Evolutionary conservation across 148 eudicot species (phyloP).

Genomic region (Camellia sinensis): DNA sequence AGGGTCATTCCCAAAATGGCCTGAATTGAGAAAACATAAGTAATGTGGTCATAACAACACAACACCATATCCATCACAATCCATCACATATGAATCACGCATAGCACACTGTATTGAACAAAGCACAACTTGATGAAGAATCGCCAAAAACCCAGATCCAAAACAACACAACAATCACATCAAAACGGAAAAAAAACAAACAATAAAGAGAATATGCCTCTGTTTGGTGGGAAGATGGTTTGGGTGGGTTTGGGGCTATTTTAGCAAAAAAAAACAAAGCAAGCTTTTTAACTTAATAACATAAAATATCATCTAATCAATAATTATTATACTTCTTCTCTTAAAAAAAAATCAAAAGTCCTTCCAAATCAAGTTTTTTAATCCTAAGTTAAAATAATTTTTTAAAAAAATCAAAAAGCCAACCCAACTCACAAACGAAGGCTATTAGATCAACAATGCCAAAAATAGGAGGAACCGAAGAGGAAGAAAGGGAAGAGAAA

Average conservation of each 20-base stretch:
- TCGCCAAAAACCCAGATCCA: neutral
- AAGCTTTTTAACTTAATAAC: no score
- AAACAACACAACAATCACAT: constrained; percentile 1
- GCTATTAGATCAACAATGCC: neutral
- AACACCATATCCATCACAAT: neutral
- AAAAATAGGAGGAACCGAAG: neutral
- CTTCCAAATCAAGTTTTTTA: no score
- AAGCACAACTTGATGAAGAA: neutral
- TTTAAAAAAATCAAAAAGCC: neutral
- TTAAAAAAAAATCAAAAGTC: no score
- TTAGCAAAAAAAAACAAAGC: no score
- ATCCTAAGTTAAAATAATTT: neutral
- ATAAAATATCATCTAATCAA: no score
- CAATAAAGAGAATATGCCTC: no score
- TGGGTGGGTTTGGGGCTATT: no score
- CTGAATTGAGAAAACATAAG: neutral
- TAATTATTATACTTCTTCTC: no score
- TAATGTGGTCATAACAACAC: neutral
- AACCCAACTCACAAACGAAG: no score
- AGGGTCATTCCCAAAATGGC: neutral
- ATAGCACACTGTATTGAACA: neutral
- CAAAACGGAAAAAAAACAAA: neutral
- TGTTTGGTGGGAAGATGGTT: no score
- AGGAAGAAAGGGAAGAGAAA: neutral
- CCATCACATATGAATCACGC: neutral